Conservation (phyloP, 345 rosid genomes). For the Hypericum androsaemum region DNA sequence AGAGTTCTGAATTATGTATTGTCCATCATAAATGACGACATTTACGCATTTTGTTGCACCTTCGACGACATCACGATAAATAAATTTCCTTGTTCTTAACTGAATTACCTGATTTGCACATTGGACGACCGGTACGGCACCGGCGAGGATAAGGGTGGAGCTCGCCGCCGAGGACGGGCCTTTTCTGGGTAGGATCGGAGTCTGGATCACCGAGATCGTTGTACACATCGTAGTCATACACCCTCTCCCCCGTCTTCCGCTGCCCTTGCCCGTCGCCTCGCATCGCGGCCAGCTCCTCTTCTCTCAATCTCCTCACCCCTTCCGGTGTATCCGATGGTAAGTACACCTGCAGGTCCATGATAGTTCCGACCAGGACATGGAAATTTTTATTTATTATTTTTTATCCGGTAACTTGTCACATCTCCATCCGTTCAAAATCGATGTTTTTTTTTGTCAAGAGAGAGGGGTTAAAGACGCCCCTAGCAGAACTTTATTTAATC, state of each 20-base stretch:
- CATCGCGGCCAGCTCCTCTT: not conserved
- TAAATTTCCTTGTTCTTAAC: not conserved
- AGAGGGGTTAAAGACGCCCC: too few relatives aligned
- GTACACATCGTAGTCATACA: slow-evolving; percentile 2
- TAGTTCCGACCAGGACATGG: not conserved
- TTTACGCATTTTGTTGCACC: too few relatives aligned
- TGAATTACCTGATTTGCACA: slow-evolving; percentile 14
- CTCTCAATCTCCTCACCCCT: not conserved
- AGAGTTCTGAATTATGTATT: too few relatives aligned
- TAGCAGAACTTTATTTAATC: too few relatives aligned
- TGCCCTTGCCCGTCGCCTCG: not conserved
- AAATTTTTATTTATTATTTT: not conserved
- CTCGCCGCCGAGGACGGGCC: slow-evolving; percentile 28
- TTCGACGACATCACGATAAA: too few relatives aligned
- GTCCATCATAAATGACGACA: too few relatives aligned
- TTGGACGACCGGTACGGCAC: slow-evolving; percentile 43
- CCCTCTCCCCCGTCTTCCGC: slow-evolving; percentile 2
- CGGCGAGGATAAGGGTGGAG: slow-evolving; percentile 47
- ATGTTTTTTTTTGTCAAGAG: too few relatives aligned
- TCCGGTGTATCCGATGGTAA: not conserved
- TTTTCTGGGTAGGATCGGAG: not conserved
- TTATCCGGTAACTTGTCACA: too few relatives aligned
- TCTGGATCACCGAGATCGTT: slow-evolving; percentile 1
- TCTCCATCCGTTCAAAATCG: not conserved
- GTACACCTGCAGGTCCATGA: not conserved